Conservation (phyloP, 2,329 filamentous ascomycete genomes). For the Talaromyces pinophilus region DNA sequence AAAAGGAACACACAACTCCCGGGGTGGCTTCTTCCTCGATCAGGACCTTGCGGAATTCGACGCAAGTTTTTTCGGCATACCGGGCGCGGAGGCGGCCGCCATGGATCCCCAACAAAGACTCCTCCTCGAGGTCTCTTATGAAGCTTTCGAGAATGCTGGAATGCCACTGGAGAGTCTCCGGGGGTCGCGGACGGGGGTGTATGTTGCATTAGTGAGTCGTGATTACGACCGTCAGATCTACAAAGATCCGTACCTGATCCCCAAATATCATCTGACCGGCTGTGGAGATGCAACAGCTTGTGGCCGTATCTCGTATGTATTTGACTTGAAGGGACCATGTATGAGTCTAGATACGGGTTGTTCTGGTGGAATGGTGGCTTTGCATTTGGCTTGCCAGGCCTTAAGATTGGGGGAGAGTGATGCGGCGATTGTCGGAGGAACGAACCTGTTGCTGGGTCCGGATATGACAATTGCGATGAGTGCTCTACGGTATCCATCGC, state of each 20-base stretch:
- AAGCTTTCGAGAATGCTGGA: not conserved
- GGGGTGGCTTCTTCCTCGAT: not conserved
- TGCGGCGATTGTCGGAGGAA: constrained; percentile 30
- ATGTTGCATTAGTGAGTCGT: not conserved
- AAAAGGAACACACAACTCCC: not conserved
- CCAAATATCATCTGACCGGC: not conserved
- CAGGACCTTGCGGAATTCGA: constrained; percentile 21
- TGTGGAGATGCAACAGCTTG: not conserved
- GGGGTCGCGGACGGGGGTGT: not conserved
- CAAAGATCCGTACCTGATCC: not conserved
- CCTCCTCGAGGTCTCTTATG: not conserved
- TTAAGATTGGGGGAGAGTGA: constrained; percentile 33
- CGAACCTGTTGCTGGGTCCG: constrained; percentile 34
- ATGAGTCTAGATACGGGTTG: constrained; percentile 53
- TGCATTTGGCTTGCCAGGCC: constrained; percentile 38
- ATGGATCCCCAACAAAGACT: not conserved
- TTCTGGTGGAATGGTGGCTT: constrained; percentile 44
- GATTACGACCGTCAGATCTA: not conserved
- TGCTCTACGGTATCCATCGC: not conserved
- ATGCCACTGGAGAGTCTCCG: not conserved
- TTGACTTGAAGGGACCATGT: constrained; percentile 42
- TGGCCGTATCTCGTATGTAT: constrained; percentile 38
- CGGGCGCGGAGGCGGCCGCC: not conserved
- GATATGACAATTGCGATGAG: constrained; percentile 20
- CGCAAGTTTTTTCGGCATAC: not conserved